Evolutionary conservation across 345 rosid genomes (phyloP).

Genomic region (Moricandia moricandioides): DNA sequence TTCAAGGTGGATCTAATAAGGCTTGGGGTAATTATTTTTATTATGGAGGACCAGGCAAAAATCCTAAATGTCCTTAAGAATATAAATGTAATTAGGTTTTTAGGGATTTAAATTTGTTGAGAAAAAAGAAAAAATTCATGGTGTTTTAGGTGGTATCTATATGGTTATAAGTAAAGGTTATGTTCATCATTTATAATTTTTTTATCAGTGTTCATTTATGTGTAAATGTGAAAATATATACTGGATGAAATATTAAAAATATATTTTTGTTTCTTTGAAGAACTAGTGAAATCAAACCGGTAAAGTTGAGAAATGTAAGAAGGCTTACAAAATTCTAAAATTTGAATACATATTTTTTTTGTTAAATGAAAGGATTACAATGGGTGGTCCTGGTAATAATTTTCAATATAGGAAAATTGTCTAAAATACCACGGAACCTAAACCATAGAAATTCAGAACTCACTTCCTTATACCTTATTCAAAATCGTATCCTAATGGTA

Average conservation of each 20-base stretch:
- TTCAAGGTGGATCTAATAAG: conserved; percentile 69
- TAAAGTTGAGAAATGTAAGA: too few relatives aligned
- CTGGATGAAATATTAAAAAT: conserved; percentile 1
- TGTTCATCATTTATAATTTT: not conserved
- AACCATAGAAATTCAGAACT: too few relatives aligned
- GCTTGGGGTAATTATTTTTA: conserved; percentile 97
- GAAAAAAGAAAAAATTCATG: not conserved
- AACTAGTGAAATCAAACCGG: too few relatives aligned
- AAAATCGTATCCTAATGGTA: too few relatives aligned
- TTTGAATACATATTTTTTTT: too few relatives aligned
- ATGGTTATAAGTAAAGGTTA: not conserved
- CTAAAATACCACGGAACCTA: too few relatives aligned
- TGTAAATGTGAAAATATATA: conserved; percentile 28
- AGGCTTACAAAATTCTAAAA: too few relatives aligned
- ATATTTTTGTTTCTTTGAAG: not conserved
- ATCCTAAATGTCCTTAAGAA: conserved; percentile 65
- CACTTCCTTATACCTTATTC: not conserved
- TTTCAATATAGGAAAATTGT: too few relatives aligned
- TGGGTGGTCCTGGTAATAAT: too few relatives aligned
- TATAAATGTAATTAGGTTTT: not conserved
- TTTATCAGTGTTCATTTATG: conserved; percentile 1
- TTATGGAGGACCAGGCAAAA: conserved; percentile 97
- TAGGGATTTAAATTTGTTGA: not conserved
- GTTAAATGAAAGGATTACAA: too few relatives aligned
- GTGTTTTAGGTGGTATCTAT: conserved; percentile 6